Evolutionary conservation across 139 green algal genomes (phyloP).

Genomic region (Closterium sp.): DNA sequence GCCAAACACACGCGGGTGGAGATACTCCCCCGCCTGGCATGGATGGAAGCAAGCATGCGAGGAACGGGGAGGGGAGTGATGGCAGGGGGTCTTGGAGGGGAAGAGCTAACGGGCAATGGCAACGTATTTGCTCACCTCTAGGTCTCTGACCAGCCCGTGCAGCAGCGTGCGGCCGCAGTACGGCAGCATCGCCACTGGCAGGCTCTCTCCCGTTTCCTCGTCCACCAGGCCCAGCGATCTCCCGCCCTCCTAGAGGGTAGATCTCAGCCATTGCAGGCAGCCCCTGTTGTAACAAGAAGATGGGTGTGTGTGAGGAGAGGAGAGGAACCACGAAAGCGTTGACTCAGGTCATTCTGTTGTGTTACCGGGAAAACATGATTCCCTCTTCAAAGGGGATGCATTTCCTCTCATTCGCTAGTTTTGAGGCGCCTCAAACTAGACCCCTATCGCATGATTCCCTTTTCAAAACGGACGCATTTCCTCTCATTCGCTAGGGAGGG

Average conservation of each 20-base stretch:
- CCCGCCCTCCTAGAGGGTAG: constrained; percentile 91
- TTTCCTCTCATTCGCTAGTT: no score
- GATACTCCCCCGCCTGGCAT: constrained; percentile 85
- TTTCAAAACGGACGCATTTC: background rate
- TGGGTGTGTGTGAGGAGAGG: background rate
- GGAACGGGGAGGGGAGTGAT: no score
- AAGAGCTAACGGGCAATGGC: no score
- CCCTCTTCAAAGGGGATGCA: no score
- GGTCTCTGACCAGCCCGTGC: constrained; percentile 84
- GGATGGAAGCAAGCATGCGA: no score
- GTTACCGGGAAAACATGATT: no score
- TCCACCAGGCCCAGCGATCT: constrained; percentile 83
- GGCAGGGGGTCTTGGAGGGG: no score
- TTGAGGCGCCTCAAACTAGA: no score
- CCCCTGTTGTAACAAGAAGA: constrained; percentile 61
- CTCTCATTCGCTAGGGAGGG: background rate
- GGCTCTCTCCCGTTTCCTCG: constrained; percentile 78
- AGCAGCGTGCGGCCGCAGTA: constrained; percentile 91
- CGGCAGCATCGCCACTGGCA: constrained; percentile 89
- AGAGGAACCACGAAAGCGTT: no score
- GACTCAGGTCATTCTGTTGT: no score
- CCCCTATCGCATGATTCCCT: no score
- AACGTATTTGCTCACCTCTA: constrained; percentile 74
- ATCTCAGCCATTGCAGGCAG: constrained; percentile 89
- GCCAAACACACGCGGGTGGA: constrained; percentile 85